Percentiles rank a stretch among this genome's conserved stretches.
phyloP scores from a whole-genome alignment of 257 asterid species.

The Capsicum rhomboideum region DNA sequence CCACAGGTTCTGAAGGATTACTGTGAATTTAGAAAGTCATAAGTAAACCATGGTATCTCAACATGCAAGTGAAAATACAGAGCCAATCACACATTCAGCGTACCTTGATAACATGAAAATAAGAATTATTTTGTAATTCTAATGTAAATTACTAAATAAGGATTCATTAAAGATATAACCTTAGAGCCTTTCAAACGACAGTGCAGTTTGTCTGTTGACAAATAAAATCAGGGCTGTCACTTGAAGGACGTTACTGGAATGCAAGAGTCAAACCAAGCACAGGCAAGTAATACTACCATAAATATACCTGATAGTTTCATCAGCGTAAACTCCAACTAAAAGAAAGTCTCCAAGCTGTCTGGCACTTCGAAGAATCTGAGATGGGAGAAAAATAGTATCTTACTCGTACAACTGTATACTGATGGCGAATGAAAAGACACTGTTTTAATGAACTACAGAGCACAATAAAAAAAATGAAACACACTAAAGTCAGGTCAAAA shows the following conservation, averaged over 20 bases:
- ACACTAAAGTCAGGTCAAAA: background rate
- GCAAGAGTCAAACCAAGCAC: background rate
- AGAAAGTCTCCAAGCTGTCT: conserved; percentile 88
- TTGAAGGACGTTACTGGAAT: background rate
- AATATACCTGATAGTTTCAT: conserved; percentile 65
- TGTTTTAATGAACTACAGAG: background rate
- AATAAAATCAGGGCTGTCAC: background rate
- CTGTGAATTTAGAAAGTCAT: background rate
- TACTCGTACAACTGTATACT: background rate
- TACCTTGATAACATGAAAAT: background rate
- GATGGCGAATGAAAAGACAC: background rate
- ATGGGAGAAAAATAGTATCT: conserved; percentile 1
- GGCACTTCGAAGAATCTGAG: conserved; percentile 81
- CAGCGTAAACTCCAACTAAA: conserved; percentile 80
- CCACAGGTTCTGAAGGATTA: background rate
- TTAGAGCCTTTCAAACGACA: background rate
- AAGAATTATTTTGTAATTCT: background rate
- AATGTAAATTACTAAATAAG: background rate
- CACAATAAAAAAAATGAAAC: background rate
- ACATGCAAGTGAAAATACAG: background rate
- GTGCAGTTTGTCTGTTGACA: background rate
- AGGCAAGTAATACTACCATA: background rate
- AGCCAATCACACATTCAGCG: background rate
- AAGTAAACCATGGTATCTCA: background rate
- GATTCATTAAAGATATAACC: background rate